Evolutionary conservation across 2,329 filamentous ascomycete species (phyloP).

Genomic region (Metarhizium guizhouense): DNA sequence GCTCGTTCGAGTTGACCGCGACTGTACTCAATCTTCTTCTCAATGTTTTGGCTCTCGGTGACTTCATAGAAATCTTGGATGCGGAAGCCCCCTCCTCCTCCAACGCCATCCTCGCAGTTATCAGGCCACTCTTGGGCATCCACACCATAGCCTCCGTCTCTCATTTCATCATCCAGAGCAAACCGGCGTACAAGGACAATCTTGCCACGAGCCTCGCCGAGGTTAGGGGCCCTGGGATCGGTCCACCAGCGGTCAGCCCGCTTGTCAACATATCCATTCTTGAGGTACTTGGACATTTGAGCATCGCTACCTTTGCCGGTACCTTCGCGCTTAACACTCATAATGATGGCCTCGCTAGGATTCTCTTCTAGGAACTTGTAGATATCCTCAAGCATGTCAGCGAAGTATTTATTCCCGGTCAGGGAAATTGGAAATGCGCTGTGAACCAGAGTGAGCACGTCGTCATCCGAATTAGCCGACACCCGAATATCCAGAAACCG

Average conservation of each 20-base stretch:
- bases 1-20: slow-evolving; percentile 71
- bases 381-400: slow-evolving; percentile 59
- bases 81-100: slow-evolving; percentile 63
- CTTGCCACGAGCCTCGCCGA: slow-evolving; percentile 73
- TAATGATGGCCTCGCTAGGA: slow-evolving; percentile 72
- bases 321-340: slow-evolving; percentile 88
- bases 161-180: slow-evolving; percentile 47
- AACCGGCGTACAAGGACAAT: slow-evolving; percentile 82
- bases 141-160: slow-evolving; percentile 44
- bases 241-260: slow-evolving; percentile 65
- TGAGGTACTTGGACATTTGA: slow-evolving; percentile 66
- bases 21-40: slow-evolving; percentile 68
- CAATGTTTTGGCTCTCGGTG: slow-evolving; percentile 62
- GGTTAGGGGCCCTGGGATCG: slow-evolving; percentile 62
- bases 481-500: slow-evolving; percentile 92
- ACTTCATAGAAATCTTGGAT: slow-evolving; percentile 96
- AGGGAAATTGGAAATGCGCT: slow-evolving; percentile 82
- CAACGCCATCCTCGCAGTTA: slow-evolving; percentile 70
- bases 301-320: slow-evolving; percentile 70
- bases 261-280: slow-evolving; percentile 57
- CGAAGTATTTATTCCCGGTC: slow-evolving; percentile 71
- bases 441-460: slow-evolving; percentile 76
- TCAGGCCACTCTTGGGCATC: slow-evolving; percentile 70
- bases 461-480: slow-evolving; percentile 40
- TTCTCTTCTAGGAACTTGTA: slow-evolving; percentile 70